Evolutionary conservation across 306 rosid species (phyloP), one percentile per base, ranked within the genome.

Genomic region (Fragaria nilgerrensis): DNA sequence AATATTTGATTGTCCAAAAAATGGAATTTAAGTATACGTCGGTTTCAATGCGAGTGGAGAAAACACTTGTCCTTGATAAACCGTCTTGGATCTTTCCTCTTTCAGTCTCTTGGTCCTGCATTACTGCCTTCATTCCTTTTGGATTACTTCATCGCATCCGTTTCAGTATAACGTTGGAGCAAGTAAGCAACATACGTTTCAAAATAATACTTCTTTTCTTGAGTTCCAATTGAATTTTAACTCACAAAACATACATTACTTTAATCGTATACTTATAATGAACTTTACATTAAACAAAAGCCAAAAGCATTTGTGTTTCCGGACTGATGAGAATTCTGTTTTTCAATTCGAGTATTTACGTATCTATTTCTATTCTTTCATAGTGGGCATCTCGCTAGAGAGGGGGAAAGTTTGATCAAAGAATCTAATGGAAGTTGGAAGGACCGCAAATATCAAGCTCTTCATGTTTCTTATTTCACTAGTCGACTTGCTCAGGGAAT

Each of bases 351-450:
- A 58, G 17, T 47, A 56, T 0, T 50, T 71, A 15, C 23, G 53
- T 44, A 2, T 29, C 20, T 16, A 27, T 41, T 22, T 71, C 73
- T 13, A 4, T 3, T 23, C 44, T 16, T 43, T 44, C 32, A 10
- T 17, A 25, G 70, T 59, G 70, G 41, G 12, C 55, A 74, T 41
- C 64, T 74, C 34, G 5, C 25, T 36, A 23, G 10, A 41, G 69
- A 41, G 16, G 8, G 8, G 9, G 27, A 32, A 74, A 74, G 45
- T 16, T 10, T 37, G 6, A 39, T 73, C 9, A 19, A 20, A 43
- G 73, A 68, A 10, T 43, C 73, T 68, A 52, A 59, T 23, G 55
- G 68, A 59, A 44, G 45, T 25, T 43, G 70, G 70, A 59, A 74
- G 69, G 55, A 61, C 50, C 59, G 8, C 70, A 75, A 55, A 27